Base-by-base conservation (phyloP, 1,139 yeast species). In the Diutina siamensis region DNA sequence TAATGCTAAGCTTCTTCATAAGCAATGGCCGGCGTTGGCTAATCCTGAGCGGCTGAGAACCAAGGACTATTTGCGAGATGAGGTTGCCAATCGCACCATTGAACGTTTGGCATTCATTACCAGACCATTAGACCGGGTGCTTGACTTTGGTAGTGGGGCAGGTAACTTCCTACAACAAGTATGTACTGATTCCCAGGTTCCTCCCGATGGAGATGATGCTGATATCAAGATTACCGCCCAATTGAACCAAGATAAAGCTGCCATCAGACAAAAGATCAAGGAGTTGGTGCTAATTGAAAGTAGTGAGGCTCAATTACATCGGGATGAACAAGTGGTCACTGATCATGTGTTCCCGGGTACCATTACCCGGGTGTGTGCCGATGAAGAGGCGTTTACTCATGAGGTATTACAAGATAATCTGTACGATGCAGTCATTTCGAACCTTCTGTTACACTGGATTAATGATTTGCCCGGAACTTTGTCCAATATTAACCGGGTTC, bases 401-500 rank as follows among this genome's bases (percentile, higher is more conserved):
- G 59, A 61, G 25, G 20, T 19, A 2, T 50, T 62, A n/a, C 67
- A 76, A 49, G 33, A 25, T 1, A 25, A 38, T 10, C 64, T 72
- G 35, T 83, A 71, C 55, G 94, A 85, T 60, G 84, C 88, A 1
- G 83, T 85, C 2, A 59, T 86, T 3, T 81, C 92, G 2, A 84
- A 83, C 56, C 62, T 85, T 55, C 75, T 86, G 28, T 58, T 86
- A 59, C 95, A 86, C 59, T 86, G 95, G 95, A 79, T 85, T 47
- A 86, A 86, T 56, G 92, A 86, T 54, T 68, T 86, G 22, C 95
- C 95, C 0, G 68, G 71, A 1, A 73, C 78, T 1, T 68, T 85
- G 46, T 60, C 65, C 20, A 71, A 77, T 49, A 72, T 85, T 50
- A 78, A 80, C 55, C 58, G 65, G n/a, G 71, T 83, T 19, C 64